phyloP scores from a whole-genome alignment of 2,329 filamentous ascomycete genomes.

The Aspergillus jensenii region DNA sequence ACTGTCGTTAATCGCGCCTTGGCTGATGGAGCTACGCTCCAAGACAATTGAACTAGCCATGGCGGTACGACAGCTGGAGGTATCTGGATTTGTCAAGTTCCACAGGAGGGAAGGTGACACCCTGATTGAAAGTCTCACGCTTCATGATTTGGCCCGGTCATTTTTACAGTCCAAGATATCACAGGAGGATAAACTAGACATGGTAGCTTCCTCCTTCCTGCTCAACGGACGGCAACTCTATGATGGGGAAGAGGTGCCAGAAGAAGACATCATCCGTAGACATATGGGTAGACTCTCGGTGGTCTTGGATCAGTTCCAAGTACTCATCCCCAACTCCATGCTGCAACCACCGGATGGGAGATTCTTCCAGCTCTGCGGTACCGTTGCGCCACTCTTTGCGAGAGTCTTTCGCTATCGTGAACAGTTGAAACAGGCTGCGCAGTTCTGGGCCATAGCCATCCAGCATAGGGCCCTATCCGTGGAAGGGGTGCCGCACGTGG shows the following conservation, averaged over 20 bases:
- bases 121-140: not conserved
- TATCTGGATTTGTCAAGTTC: not conserved
- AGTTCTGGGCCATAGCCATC: not conserved
- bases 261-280: not conserved
- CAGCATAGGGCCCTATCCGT: not conserved
- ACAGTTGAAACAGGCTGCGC: not conserved
- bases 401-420: not conserved
- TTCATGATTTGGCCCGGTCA: not conserved
- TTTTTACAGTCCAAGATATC: not conserved
- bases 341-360: not conserved
- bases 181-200: not conserved
- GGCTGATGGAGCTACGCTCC: not conserved
- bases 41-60: not conserved
- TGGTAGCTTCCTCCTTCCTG: not conserved
- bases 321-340: not conserved
- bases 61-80: not conserved
- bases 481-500: not conserved
- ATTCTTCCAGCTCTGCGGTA: not conserved
- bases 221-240: not conserved
- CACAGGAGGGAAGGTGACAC: not conserved
- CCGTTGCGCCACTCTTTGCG: not conserved
- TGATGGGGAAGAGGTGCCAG: not conserved
- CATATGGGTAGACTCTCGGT: not conserved
- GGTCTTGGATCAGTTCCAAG: not conserved
- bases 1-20: not conserved